A percentile compares a stretch with the other conserved stretches of the same genome.
phyloP scores from a whole-genome alignment of 2,329 filamentous ascomycete species.

The Ilyonectria destructans region DNA sequence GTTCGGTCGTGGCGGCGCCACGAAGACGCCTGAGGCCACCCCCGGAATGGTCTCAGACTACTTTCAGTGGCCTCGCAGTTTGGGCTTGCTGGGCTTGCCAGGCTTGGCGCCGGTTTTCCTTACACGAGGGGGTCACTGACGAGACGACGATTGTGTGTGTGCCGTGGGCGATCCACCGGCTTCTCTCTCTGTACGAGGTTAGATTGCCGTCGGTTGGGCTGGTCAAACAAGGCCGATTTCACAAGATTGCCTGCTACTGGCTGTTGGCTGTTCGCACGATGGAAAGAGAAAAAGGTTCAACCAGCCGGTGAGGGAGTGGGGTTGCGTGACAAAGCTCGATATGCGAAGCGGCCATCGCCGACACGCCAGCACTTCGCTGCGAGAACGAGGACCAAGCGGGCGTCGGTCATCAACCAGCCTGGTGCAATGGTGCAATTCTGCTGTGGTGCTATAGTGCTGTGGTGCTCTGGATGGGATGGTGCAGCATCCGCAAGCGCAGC shows the following conservation, averaged over 20 bases:
- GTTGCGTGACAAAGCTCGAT: constrained; percentile 22
- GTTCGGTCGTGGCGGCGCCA: constrained; percentile 50
- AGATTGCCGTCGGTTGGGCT: constrained; percentile 2
- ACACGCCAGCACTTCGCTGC: constrained; percentile 2
- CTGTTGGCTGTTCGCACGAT: background rate
- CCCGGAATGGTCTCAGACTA: constrained; percentile 34
- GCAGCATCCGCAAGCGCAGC: constrained; percentile 5
- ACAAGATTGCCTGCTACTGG: background rate
- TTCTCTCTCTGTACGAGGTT: constrained; percentile 1
- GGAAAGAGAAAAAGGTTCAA: constrained; percentile 24
- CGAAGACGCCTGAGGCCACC: constrained; percentile 41
- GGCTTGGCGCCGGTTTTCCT: constrained; percentile 18
- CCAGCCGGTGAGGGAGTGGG: constrained; percentile 12
- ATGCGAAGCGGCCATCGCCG: constrained; percentile 30
- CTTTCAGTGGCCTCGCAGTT: constrained; percentile 14
- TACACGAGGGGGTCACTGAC: background rate
- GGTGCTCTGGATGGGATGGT: background rate
- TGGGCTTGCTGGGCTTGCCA: constrained; percentile 5
- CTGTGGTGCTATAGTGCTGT: no score
- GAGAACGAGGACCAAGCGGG: constrained; percentile 30
- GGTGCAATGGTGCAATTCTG: background rate
- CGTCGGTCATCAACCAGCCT: constrained; percentile 18
- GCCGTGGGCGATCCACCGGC: background rate
- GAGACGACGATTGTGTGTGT: background rate
- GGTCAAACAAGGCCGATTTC: constrained; percentile 7